phyloP scores from a whole-genome alignment of 2,329 filamentous ascomycete genomes.

The Aspergillus glaucus region DNA sequence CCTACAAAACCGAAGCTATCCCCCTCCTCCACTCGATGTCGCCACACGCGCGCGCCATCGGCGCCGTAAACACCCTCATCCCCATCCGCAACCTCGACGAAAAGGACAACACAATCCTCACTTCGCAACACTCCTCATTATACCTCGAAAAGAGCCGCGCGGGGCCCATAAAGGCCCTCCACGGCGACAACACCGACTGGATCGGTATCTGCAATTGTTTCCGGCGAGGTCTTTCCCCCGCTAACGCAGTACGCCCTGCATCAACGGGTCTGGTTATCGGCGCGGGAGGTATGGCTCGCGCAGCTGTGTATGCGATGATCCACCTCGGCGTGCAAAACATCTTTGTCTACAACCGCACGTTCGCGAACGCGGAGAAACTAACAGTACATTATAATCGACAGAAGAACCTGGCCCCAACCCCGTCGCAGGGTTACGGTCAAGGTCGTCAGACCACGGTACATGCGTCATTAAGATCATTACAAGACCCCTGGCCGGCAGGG shows the following conservation, averaged over 20 bases:
- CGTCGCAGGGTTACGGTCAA: slow-evolving; percentile 1
- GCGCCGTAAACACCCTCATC: slow-evolving; percentile 69
- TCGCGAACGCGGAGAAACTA: slow-evolving; percentile 29
- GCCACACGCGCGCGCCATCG: slow-evolving; percentile 66
- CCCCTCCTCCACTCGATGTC: slow-evolving; percentile 60
- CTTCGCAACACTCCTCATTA: slow-evolving; percentile 52
- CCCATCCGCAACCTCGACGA: slow-evolving; percentile 54
- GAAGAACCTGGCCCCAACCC: slow-evolving; percentile 15
- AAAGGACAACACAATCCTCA: slow-evolving; percentile 44
- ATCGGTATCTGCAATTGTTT: slow-evolving; percentile 71
- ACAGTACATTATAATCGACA: slow-evolving; percentile 32
- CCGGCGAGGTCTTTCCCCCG: slow-evolving; percentile 64
- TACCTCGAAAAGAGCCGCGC: slow-evolving; percentile 55
- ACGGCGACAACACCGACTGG: slow-evolving; percentile 78
- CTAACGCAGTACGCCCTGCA: slow-evolving; percentile 55
- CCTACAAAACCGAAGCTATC: slow-evolving; percentile 68
- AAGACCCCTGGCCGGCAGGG: slow-evolving; percentile 27
- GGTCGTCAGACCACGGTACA: slow-evolving; percentile 20
- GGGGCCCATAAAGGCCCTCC: slow-evolving; percentile 62
- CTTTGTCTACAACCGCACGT: slow-evolving; percentile 33
- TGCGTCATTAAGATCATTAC: slow-evolving; percentile 18
- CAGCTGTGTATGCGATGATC: slow-evolving; percentile 36
- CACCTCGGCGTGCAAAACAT: slow-evolving; percentile 33
- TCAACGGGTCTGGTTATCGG: slow-evolving; percentile 57
- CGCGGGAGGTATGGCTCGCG: slow-evolving; percentile 47